Conservation (phyloP, 495 filamentous ascomycete species). For the Melanomma pulvis-pyrius region DNA sequence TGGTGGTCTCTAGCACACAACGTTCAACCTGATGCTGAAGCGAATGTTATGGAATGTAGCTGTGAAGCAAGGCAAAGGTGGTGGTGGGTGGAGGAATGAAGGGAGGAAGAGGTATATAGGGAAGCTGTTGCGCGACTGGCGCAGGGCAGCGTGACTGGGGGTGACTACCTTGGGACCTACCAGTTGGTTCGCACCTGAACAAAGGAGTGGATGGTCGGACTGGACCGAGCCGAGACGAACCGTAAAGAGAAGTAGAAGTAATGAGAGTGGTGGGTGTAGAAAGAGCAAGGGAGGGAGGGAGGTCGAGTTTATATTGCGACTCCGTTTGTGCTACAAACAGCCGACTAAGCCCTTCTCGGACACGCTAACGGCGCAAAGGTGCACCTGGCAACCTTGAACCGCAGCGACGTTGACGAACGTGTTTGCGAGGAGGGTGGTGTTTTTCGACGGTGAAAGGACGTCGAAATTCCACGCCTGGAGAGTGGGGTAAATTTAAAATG, state of each 20-base stretch:
- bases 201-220: not conserved
- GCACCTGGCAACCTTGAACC: too few species aligned
- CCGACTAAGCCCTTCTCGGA: not conserved
- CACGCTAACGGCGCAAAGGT: not conserved
- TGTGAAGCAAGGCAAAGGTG: slow-evolving; percentile 11
- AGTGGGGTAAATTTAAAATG: too few species aligned
- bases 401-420: too few species aligned
- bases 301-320: not conserved
- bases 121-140: not conserved
- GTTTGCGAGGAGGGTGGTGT: too few species aligned
- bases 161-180: not conserved
- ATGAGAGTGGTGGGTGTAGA: not conserved
- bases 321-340: not conserved
- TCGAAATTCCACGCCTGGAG: too few species aligned
- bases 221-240: not conserved
- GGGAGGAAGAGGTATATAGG: too few species aligned
- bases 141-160: too few species aligned
- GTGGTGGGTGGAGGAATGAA: not conserved
- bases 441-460: too few species aligned
- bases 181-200: not conserved
- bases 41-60: slow-evolving; percentile 27
- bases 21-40: slow-evolving; percentile 2
- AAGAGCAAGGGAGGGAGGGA: not conserved
- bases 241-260: not conserved
- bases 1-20: not conserved